These are phyloP conservation scores for Pyrenophora graminea DNA, from an alignment of 2,329 filamentous ascomycete genomes.

Conservation along the genomic window DNA sequence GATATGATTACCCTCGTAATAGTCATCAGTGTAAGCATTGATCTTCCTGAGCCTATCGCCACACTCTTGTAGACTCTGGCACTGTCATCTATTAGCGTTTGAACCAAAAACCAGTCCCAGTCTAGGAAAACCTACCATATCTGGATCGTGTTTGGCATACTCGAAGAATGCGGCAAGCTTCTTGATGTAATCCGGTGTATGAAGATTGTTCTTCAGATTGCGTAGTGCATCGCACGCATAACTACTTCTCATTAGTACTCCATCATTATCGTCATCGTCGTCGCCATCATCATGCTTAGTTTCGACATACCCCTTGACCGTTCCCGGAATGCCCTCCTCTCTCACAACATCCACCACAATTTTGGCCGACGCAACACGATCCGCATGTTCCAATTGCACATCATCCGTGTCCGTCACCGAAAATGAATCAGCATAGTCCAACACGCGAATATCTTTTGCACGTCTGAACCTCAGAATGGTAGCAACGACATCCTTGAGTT, in stretches of 20 bases:
- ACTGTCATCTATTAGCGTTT: conserved; percentile 10
- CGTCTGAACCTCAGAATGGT: conserved; percentile 19
- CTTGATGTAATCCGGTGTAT: conserved; percentile 5
- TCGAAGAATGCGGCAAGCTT: conserved; percentile 22
- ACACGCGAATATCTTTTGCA: conserved; percentile 25
- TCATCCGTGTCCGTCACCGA: conserved; percentile 11
- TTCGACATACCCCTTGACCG: conserved; percentile 20
- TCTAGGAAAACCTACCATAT: conserved; percentile 22
- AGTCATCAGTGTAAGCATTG: conserved; percentile 8
- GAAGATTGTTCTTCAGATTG: conserved; percentile 1
- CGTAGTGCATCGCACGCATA: conserved; percentile 28
- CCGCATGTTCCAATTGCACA: conserved; percentile 29
- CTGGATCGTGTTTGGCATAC: conserved; percentile 27
- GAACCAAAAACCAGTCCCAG: background rate
- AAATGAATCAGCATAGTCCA: conserved; percentile 26
- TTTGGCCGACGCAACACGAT: conserved; percentile 32
- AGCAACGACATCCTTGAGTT: conserved; percentile 22
- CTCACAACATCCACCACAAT: conserved; percentile 31
- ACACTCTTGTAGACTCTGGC: conserved; percentile 24
- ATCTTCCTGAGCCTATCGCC: conserved; percentile 7
- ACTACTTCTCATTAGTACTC: conserved; percentile 4
- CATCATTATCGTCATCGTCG: no score
- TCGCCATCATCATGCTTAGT: no score
- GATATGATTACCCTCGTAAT: conserved; percentile 24
- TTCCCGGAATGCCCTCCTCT: conserved; percentile 13